Evolutionary conservation across 257 asterid species (phyloP), one percentile per base, ranked within the genome.

Genomic region (Fraxinus quadrangulata): DNA sequence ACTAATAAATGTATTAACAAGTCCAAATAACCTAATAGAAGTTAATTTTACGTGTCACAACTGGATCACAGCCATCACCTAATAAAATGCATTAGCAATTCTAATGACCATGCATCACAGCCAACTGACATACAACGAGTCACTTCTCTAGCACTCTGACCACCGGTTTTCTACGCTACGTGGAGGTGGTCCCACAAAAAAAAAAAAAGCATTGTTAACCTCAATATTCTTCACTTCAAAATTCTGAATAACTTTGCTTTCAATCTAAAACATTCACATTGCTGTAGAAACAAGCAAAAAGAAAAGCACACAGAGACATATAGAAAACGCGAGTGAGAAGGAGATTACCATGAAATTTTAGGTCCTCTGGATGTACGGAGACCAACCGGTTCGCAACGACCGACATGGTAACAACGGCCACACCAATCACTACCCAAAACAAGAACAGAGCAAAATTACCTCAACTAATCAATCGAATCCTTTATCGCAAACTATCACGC

Each of bases 321-420:
- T 1, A 23, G 21, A 51, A 21, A 75, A 56, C 37, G 54, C 28
- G 9, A 69, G 74, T 36, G 59, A 3, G 28, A 76, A 24, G 24
- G 33, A 66, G 21, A 28, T 19, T 84, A 90, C 97, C 84, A 86
- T 89, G 94, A 83, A 92, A 92, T 66, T 73, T 87, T 86, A 92
- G 96, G 63, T 92, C 94, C 26, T 89, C 92, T 2, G 96, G 97
- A 26, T 85, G 83, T 68, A 90, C 86, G 79, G 89, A 84, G 45
- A 92, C 85, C 82, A 93, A 84, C 76, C 80, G 89, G 75, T 80
- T 80, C 33, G 86, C 74, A 79, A 81, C 85, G 75, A 80, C 85
- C 74, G 87, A 78, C 93, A 85, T 89, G 66, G 84, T 82, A 70
- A 74, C 61, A 74, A 49, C 68, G 39, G 66, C 65, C 81, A 75